Evolutionary conservation across 495 filamentous ascomycete species (phyloP).

Genomic region (Rhizodiscina lignyota): DNA sequence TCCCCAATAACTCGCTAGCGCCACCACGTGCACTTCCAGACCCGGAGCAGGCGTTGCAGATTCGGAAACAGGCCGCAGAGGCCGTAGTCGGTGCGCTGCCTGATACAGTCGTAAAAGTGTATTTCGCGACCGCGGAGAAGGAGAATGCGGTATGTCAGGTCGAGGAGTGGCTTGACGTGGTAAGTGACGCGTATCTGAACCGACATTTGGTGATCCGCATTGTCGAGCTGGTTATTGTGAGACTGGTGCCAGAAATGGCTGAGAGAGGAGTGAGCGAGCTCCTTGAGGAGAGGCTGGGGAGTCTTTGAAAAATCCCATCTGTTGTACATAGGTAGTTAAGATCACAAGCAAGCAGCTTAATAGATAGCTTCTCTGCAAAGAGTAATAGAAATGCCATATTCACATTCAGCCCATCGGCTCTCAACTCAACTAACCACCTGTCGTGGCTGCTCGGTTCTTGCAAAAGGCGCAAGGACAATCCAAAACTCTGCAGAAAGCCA

Average conservation of each 20-base stretch:
- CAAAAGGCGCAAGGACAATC: no score
- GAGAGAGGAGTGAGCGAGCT: conserved; percentile 56
- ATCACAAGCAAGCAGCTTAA: no score
- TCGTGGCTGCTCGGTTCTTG: no score
- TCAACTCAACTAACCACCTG: no score
- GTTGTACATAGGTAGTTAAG: neutral
- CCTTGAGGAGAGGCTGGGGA: conserved; percentile 49
- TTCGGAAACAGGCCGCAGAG: conserved; percentile 39
- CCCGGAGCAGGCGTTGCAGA: conserved; percentile 26
- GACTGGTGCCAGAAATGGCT: conserved; percentile 68
- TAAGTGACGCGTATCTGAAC: conserved; percentile 73
- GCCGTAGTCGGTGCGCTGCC: conserved; percentile 35
- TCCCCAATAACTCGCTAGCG: conserved; percentile 56
- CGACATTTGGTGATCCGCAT: conserved; percentile 70
- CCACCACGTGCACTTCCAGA: conserved; percentile 21
- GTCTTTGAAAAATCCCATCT: neutral
- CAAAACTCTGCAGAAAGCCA: no score
- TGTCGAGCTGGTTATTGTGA: conserved; percentile 60
- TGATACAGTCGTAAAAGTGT: conserved; percentile 23
- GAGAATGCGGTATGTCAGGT: conserved; percentile 27
- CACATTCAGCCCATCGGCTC: no score
- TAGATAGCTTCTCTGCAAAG: no score
- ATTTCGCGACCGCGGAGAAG: conserved; percentile 35
- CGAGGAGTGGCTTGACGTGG: conserved; percentile 48
- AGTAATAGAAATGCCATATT: no score